Conservation (phyloP, 2,329 filamentous ascomycete species). For the Ceratocystiopsis minuta region DNA sequence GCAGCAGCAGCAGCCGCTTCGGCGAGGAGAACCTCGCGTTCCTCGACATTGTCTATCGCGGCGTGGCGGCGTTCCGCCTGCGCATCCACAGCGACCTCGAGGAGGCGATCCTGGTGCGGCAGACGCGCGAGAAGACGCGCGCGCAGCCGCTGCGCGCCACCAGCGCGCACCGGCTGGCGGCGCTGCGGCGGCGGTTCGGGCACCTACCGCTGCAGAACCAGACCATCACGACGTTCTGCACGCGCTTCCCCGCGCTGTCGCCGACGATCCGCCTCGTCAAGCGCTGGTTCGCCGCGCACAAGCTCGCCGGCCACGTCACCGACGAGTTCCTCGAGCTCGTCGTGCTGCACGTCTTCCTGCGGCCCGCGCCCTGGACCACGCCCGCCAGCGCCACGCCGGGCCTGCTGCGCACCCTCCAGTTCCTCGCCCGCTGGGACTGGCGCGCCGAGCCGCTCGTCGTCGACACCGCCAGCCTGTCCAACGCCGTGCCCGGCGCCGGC, state of each 20-base stretch:
- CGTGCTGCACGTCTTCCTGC: slow-evolving; percentile 58
- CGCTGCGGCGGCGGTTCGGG: slow-evolving; percentile 53
- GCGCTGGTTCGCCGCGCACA: slow-evolving; percentile 74
- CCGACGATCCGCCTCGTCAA: slow-evolving; percentile 72
- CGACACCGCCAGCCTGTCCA: slow-evolving; percentile 41
- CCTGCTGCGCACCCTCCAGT: slow-evolving; percentile 62
- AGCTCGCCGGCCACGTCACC: slow-evolving; percentile 56
- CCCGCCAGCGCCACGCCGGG: slow-evolving; percentile 64
- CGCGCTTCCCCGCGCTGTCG: slow-evolving; percentile 61
- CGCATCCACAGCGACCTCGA: slow-evolving; percentile 83
- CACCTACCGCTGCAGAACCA: slow-evolving; percentile 66
- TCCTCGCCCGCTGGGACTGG: slow-evolving; percentile 87
- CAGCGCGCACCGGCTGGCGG: slow-evolving; percentile 48
- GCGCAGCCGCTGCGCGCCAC: slow-evolving; percentile 49
- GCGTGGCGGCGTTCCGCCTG: slow-evolving; percentile 59
- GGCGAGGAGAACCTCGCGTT: slow-evolving; percentile 58
- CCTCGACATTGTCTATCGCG: slow-evolving; percentile 63
- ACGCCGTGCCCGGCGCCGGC: slow-evolving; percentile 34
- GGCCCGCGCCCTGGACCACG: slow-evolving; percentile 60
- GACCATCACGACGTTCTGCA: slow-evolving; percentile 62
- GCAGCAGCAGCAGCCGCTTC: slow-evolving; percentile 71
- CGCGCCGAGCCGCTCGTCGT: slow-evolving; percentile 63
- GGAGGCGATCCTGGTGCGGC: slow-evolving; percentile 60
- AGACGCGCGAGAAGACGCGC: slow-evolving; percentile 53
- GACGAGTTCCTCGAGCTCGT: slow-evolving; percentile 76